A percentile compares a stretch with the other conserved stretches of the same genome.
phyloP scores from a whole-genome alignment of 2,329 filamentous ascomycete genomes.

The Whalleya microplaca region DNA sequence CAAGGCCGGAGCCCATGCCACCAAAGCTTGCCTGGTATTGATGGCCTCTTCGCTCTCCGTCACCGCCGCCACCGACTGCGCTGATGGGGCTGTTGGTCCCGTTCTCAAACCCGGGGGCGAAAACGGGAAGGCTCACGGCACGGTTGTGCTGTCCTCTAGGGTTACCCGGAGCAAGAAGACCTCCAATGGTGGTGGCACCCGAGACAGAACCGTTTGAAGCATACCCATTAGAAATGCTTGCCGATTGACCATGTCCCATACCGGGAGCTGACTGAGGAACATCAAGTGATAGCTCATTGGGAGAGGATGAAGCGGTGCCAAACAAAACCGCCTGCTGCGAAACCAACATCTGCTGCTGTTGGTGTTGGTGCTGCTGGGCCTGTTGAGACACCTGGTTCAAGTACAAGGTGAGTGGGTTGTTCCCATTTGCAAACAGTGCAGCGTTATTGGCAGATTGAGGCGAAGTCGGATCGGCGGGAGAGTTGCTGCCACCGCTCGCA shows the following conservation, averaged over 20 bases:
- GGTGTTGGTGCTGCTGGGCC: slow-evolving; percentile 73
- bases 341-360: slow-evolving; percentile 71
- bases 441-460: slow-evolving; percentile 58
- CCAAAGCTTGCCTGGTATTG: slow-evolving; percentile 68
- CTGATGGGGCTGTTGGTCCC: slow-evolving; percentile 57
- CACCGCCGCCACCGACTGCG: slow-evolving; percentile 49
- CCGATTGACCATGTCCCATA: slow-evolving; percentile 66
- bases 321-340: slow-evolving; percentile 83
- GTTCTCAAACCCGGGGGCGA: slow-evolving; percentile 67
- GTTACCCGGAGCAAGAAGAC: slow-evolving; percentile 74
- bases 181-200: slow-evolving; percentile 72
- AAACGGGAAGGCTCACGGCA: slow-evolving; percentile 83
- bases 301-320: slow-evolving; percentile 67
- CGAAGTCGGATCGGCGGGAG: slow-evolving; percentile 57
- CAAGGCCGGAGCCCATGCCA: slow-evolving; percentile 62
- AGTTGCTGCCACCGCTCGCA: slow-evolving; percentile 62
- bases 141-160: slow-evolving; percentile 69
- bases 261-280: slow-evolving; percentile 64
- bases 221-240: slow-evolving; percentile 68
- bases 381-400: slow-evolving; percentile 80
- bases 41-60: slow-evolving; percentile 64
- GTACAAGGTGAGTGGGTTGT: slow-evolving; percentile 93
- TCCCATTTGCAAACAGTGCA: slow-evolving; percentile 78
- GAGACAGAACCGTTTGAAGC: slow-evolving; percentile 54
- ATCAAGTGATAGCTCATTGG: slow-evolving; percentile 60